These are phyloP conservation scores for Leptodermis oblonga DNA, from an alignment of 257 asterid genomes.

Conservation along the genomic window DNA sequence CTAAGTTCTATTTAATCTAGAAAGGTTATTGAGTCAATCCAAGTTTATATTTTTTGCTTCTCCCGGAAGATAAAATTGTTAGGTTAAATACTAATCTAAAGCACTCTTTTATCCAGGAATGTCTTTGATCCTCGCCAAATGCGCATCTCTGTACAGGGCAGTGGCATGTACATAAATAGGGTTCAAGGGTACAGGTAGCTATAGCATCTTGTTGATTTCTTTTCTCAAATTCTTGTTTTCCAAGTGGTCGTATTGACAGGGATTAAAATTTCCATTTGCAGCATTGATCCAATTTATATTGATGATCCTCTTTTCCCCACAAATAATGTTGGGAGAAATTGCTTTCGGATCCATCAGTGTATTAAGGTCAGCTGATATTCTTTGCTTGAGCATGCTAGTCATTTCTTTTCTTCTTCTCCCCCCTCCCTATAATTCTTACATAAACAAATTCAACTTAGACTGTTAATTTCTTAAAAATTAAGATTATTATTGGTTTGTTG, in stretches of 20 bases:
- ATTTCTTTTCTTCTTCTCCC: neutral
- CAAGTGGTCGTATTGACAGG: neutral
- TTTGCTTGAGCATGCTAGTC: neutral
- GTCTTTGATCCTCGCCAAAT: slow-evolving; percentile 97
- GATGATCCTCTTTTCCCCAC: slow-evolving; percentile 90
- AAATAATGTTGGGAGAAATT: slow-evolving; percentile 95
- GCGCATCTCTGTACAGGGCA: slow-evolving; percentile 95
- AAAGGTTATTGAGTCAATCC: slow-evolving; percentile 9
- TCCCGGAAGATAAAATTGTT: slow-evolving; percentile 12
- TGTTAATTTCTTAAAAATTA: too few species aligned
- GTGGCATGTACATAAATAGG: slow-evolving; percentile 84
- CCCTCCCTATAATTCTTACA: neutral
- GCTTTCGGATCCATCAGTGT: slow-evolving; percentile 98
- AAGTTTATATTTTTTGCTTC: slow-evolving; percentile 4
- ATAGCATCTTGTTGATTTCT: slow-evolving; percentile 17
- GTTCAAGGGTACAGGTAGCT: slow-evolving; percentile 85
- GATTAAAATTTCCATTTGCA: slow-evolving; percentile 32
- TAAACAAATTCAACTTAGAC: neutral
- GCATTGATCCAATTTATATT: slow-evolving; percentile 92
- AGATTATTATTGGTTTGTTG: too few species aligned
- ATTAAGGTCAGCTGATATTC: slow-evolving; percentile 65
- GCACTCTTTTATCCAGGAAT: slow-evolving; percentile 52
- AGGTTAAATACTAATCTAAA: slow-evolving; percentile 23
- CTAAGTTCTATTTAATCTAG: neutral
- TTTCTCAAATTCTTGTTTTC: neutral